A percentile compares a stretch with the other conserved stretches of the same genome.
phyloP scores from a whole-genome alignment of 2,329 filamentous ascomycete species.

The Clonostachys rhizophaga region DNA sequence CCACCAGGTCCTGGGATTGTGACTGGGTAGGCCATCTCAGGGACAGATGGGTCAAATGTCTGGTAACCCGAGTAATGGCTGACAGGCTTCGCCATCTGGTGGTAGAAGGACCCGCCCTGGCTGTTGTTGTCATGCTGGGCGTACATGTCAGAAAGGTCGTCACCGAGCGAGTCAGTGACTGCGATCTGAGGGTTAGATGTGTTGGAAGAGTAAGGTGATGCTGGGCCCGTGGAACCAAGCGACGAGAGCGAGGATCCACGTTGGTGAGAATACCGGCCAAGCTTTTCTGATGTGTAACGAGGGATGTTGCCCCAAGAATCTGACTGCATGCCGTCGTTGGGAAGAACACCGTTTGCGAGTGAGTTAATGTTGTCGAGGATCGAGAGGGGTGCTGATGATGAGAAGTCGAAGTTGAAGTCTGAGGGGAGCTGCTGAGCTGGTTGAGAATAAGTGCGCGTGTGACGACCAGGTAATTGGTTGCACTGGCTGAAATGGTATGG shows the following conservation, averaged over 20 bases:
- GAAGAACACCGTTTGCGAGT: constrained; percentile 1
- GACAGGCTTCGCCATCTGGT: constrained; percentile 37
- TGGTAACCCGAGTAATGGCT: constrained; percentile 32
- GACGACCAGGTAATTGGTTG: neutral
- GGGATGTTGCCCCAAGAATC: constrained; percentile 31
- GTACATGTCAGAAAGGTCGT: constrained; percentile 38
- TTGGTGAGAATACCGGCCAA: constrained; percentile 41
- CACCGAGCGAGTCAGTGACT: constrained; percentile 40
- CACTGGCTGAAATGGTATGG: neutral
- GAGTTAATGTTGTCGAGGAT: neutral
- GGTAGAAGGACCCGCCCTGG: constrained; percentile 29
- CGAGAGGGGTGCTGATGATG: too few relatives aligned
- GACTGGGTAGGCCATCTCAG: constrained; percentile 33
- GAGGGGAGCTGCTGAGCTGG: too few relatives aligned
- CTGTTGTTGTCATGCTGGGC: constrained; percentile 11
- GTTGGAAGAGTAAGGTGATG: constrained; percentile 52
- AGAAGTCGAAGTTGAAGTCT: too few relatives aligned
- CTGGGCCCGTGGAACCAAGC: constrained; percentile 53
- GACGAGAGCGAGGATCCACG: constrained; percentile 59
- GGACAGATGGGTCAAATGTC: constrained; percentile 25
- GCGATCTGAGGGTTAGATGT: constrained; percentile 55
- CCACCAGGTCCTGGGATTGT: constrained; percentile 24
- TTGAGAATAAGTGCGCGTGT: neutral
- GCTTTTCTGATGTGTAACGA: constrained; percentile 25
- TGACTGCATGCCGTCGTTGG: constrained; percentile 29